Evolutionary conservation across 805 yeast species (phyloP).

Genomic region (Cephaloascus albidus): DNA sequence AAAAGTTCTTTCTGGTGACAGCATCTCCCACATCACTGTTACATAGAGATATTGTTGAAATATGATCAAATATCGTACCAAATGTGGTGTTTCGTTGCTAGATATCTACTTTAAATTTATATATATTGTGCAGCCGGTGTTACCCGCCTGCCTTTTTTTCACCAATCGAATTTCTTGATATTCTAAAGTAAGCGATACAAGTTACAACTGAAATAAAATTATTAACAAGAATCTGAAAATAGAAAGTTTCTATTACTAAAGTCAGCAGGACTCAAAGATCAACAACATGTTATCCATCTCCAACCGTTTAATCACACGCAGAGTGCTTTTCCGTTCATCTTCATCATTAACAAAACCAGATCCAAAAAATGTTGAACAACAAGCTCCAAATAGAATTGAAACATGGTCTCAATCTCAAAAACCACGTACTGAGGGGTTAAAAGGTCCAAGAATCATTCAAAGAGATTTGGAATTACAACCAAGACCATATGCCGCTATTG

Average conservation of each 20-base stretch:
- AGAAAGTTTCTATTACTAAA: too few relatives aligned
- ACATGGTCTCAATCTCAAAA: constrained; percentile 71
- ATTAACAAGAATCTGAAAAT: too few relatives aligned
- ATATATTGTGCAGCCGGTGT: neutral
- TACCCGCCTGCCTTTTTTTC: neutral
- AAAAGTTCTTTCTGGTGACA: neutral
- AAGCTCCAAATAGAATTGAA: constrained; percentile 67
- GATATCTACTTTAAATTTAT: neutral
- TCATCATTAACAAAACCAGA: constrained; percentile 8
- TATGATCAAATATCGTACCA: neutral
- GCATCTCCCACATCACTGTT: neutral
- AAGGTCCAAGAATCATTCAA: constrained; percentile 64
- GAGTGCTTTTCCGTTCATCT: neutral
- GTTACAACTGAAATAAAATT: too few relatives aligned
- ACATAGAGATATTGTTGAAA: neutral
- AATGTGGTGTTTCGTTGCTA: neutral
- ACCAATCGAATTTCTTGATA: neutral
- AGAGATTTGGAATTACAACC: constrained; percentile 64
- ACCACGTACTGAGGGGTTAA: constrained; percentile 45
- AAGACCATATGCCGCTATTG: constrained; percentile 76
- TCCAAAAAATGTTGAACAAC: constrained; percentile 25
- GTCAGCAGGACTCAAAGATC: neutral
- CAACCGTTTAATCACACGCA: neutral
- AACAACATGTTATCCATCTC: constrained; percentile 2
- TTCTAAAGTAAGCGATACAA: too few relatives aligned